Evolutionary conservation across 371 early-diverging fungal species (phyloP), one percentile per base, ranked within the genome.

Genomic region (Syncephalis fuscata): DNA sequence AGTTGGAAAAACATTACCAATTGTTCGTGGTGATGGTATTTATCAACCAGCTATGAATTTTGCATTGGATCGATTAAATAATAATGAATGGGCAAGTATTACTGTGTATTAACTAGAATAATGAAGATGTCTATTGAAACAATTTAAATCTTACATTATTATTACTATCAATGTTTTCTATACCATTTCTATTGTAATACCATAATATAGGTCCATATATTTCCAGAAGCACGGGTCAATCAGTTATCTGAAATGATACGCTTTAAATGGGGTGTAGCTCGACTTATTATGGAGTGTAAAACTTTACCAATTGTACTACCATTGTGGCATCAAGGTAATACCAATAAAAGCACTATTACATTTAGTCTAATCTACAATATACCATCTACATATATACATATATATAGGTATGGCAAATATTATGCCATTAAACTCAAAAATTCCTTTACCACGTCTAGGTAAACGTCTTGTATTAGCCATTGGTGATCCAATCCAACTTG

Each of bases 241-340:
- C 86, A 85, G 55, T 62, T 65, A 7, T 58, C 56, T 2, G 54
- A 66, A 23, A 60, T 85, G 60, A 62, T 83, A 50, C 77, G 82
- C 24, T 85, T 87, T 59, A 80, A 81, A 52, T 91, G 92, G 91
- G 91, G 91, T 4, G 70, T 90, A 2, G 84, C 79, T 7, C 72
- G 88, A 26, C 62, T 90, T 45, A 53, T 86, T 15, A 85, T 86
- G 85, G 91, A 90, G 43, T 65, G 63, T 49, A 59, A 46, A 1
- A 64, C 63, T 26, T 57, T 63, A 0, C 78, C 86, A 0, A 57
- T 83, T 10, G 76, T 84, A n/a, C 53, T 85, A 8, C 85, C 86
- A 14, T 67, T 85, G 38, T 78, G 68, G 66, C 81, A 82, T 48
- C 48, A 65, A 46, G 80, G 78, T 61, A 56, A 42, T 25, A 40